These are phyloP conservation scores for Neohortaea acidophila DNA, from an alignment of 495 filamentous ascomycete genomes.

Conservation along the genomic window DNA sequence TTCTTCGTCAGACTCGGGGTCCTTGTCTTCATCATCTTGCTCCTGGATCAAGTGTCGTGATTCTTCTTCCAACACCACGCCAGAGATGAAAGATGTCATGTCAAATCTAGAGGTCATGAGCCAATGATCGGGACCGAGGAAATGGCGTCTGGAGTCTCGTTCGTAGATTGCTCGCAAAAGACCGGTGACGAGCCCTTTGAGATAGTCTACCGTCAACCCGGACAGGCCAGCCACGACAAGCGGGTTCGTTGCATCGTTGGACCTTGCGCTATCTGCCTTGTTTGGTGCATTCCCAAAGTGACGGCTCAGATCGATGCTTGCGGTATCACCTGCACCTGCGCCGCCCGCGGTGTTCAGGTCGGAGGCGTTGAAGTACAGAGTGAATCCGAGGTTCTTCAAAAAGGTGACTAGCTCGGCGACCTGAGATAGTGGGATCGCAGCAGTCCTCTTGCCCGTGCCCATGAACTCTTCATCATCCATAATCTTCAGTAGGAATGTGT, in stretches of 20 bases:
- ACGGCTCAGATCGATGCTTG: constrained; percentile 35
- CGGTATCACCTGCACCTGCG: constrained; percentile 27
- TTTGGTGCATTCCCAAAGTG: constrained; percentile 34
- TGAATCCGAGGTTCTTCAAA: constrained; percentile 83
- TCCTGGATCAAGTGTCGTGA: constrained; percentile 50
- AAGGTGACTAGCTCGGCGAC: constrained; percentile 65
- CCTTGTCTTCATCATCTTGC: constrained; percentile 30
- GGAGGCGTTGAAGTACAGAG: constrained; percentile 68
- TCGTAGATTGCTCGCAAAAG: constrained; percentile 81
- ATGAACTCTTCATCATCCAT: constrained; percentile 83
- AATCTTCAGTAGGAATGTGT: constrained; percentile 76
- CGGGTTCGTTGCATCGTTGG: constrained; percentile 11
- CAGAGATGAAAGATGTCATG: constrained; percentile 76
- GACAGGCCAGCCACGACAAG: constrained; percentile 38
- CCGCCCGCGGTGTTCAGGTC: constrained; percentile 34
- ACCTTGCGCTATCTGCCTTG: constrained; percentile 11
- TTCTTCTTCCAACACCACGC: constrained; percentile 81
- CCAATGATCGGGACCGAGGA: constrained; percentile 74
- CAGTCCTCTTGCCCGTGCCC: constrained; percentile 39
- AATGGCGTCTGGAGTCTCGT: constrained; percentile 77
- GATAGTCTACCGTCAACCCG: constrained; percentile 61
- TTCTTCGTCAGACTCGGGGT: constrained; percentile 37
- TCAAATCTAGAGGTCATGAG: constrained; percentile 85
- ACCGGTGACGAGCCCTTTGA: constrained; percentile 68
- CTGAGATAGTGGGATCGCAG: constrained; percentile 53